Evolutionary conservation across 2,329 filamentous ascomycete species (phyloP).

Genomic region (Xylaria sp.): DNA sequence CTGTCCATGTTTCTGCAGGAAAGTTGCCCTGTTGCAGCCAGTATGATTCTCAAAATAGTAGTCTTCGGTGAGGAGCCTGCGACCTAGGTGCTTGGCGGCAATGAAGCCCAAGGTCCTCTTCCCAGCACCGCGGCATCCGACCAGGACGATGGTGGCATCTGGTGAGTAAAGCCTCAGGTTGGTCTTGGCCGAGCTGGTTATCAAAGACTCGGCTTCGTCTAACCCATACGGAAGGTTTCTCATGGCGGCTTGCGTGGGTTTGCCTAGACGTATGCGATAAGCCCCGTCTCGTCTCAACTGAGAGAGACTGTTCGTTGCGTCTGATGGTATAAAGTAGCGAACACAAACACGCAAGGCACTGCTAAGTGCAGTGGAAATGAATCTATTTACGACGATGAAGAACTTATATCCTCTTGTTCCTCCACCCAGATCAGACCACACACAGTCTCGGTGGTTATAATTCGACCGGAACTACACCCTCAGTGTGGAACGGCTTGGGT

Average conservation of each 20-base stretch:
- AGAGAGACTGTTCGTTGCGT: not conserved
- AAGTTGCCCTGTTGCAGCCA: slow-evolving; percentile 64
- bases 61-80: slow-evolving; percentile 72
- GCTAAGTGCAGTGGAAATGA: not conserved
- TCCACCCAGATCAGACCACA: not conserved
- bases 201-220: slow-evolving; percentile 19
- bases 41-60: slow-evolving; percentile 69
- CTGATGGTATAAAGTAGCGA: not conserved
- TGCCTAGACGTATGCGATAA: not conserved
- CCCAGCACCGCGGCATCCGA: slow-evolving; percentile 73
- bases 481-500: not conserved
- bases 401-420: slow-evolving; percentile 13
- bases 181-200: slow-evolving; percentile 26
- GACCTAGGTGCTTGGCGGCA: slow-evolving; percentile 69
- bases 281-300: not conserved
- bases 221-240: slow-evolving; percentile 29
- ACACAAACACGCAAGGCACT: not conserved
- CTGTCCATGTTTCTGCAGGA: slow-evolving; percentile 65
- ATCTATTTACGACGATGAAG: not conserved
- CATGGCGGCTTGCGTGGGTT: slow-evolving; percentile 28
- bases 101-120: slow-evolving; percentile 77
- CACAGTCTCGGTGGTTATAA: slow-evolving; percentile 10
- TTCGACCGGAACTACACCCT: slow-evolving; percentile 16
- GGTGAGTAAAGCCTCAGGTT: slow-evolving; percentile 55
- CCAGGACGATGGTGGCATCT: slow-evolving; percentile 71